Percentiles rank a stretch among this genome's conserved stretches.
phyloP scores from a whole-genome alignment of 495 filamentous ascomycete genomes.

The Trichoderma reesei region DNA sequence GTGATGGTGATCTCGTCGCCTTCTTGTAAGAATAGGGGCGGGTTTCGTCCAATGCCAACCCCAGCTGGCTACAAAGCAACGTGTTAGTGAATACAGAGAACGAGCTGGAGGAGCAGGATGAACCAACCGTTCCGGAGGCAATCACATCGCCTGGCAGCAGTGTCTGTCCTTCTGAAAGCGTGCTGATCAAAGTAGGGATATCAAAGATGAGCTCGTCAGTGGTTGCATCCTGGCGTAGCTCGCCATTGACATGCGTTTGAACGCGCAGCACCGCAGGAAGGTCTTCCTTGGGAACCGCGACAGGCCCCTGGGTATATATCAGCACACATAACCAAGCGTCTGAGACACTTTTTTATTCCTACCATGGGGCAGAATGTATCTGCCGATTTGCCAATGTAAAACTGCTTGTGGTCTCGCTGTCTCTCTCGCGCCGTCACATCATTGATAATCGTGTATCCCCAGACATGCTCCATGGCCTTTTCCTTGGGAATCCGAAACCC shows the following conservation, averaged over 20 bases:
- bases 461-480: constrained; percentile 42
- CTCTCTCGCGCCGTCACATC: constrained; percentile 46
- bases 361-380: constrained; percentile 50
- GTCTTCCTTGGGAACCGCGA: constrained; percentile 38
- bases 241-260: constrained; percentile 37
- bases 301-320: constrained; percentile 29
- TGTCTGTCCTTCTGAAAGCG: constrained; percentile 35
- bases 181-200: constrained; percentile 31
- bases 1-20: constrained; percentile 34
- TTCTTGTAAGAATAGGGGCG: constrained; percentile 35
- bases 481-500: constrained; percentile 36
- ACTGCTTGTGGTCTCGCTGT: constrained; percentile 50
- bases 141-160: constrained; percentile 36
- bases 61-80: constrained; percentile 28
- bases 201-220: constrained; percentile 38
- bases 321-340: no score
- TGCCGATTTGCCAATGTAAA: constrained; percentile 45
- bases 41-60: constrained; percentile 41
- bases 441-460: constrained; percentile 51
- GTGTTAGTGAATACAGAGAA: neutral
- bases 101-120: neutral
- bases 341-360: no score
- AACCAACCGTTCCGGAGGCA: constrained; percentile 33
- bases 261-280: constrained; percentile 31
- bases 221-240: constrained; percentile 31